These are phyloP conservation scores for Pleurotus tuoliensis DNA, from an alignment of 768 basidiomycete genomes.

Conservation along the genomic window DNA sequence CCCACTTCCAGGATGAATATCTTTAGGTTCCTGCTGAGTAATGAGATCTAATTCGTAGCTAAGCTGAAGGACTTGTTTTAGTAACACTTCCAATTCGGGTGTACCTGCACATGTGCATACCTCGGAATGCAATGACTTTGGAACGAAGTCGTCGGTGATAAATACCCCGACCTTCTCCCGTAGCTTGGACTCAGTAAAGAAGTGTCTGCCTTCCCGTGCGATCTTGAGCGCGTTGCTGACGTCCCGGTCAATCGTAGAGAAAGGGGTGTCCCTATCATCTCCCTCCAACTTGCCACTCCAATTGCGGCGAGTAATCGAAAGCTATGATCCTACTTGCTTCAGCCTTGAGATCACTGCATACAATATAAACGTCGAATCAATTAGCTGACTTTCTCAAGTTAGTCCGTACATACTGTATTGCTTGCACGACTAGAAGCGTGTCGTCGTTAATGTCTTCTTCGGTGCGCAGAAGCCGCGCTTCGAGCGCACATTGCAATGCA, in stretches of 20 bases:
- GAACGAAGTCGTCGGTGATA: conserved; percentile 10
- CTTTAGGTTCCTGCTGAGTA: conserved; percentile 9
- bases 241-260: neutral
- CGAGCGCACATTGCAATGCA: neutral
- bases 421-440: no score
- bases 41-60: conserved; percentile 9
- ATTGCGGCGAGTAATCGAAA: neutral
- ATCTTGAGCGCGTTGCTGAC: neutral
- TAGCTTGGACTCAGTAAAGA: neutral
- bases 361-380: neutral
- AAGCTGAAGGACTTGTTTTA: neutral
- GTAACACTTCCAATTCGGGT: no score
- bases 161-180: neutral
- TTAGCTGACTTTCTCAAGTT: neutral
- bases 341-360: neutral
- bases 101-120: neutral
- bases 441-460: neutral
- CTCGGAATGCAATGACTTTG: conserved; percentile 10
- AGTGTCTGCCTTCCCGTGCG: neutral
- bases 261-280: neutral
- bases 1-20: conserved; percentile 12
- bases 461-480: neutral
- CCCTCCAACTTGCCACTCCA: neutral
- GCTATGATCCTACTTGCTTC: conserved; percentile 3
- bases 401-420: neutral